phyloP scores from a whole-genome alignment of 2,329 filamentous ascomycete genomes.

The Phoma herbarum region DNA sequence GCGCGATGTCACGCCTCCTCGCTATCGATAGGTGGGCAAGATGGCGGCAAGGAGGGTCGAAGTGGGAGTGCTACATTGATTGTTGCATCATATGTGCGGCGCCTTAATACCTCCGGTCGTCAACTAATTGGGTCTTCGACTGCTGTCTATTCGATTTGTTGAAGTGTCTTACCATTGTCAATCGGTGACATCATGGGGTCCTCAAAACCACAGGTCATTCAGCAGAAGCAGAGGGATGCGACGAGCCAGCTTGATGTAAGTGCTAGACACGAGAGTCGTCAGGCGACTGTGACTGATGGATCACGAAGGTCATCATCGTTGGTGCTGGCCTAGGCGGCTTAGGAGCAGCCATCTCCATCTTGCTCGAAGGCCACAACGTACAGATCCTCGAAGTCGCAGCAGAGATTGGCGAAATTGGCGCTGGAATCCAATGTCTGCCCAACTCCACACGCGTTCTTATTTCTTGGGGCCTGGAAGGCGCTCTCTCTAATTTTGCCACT shows the following conservation, averaged over 20 bases:
- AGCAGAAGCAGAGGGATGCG: conserved; percentile 38
- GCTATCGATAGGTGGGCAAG: conserved; percentile 33
- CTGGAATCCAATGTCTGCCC: conserved; percentile 62
- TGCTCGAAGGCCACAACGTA: conserved; percentile 59
- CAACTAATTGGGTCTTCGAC: background rate
- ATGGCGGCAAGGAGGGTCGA: conserved; percentile 29
- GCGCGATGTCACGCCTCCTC: conserved; percentile 21
- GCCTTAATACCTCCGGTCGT: conserved; percentile 10
- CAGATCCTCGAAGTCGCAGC: conserved; percentile 59
- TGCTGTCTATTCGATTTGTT: background rate
- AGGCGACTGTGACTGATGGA: background rate
- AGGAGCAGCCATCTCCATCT: conserved; percentile 59
- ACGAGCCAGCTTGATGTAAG: conserved; percentile 41
- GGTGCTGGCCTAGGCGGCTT: conserved; percentile 67
- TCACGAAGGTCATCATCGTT: conserved; percentile 56
- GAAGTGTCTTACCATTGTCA: background rate
- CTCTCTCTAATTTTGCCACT: conserved; percentile 55
- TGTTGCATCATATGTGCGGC: conserved; percentile 13
- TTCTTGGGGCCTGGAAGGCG: conserved; percentile 59
- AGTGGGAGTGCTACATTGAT: conserved; percentile 14
- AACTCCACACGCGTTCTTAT: conserved; percentile 59
- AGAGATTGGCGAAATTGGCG: conserved; percentile 60
- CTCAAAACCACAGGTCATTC: conserved; percentile 37
- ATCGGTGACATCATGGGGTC: conserved; percentile 38
- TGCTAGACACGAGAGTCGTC: background rate